phyloP scores from a whole-genome alignment of 2,329 filamentous ascomycete species.

The Diaporthe ilicicola region DNA sequence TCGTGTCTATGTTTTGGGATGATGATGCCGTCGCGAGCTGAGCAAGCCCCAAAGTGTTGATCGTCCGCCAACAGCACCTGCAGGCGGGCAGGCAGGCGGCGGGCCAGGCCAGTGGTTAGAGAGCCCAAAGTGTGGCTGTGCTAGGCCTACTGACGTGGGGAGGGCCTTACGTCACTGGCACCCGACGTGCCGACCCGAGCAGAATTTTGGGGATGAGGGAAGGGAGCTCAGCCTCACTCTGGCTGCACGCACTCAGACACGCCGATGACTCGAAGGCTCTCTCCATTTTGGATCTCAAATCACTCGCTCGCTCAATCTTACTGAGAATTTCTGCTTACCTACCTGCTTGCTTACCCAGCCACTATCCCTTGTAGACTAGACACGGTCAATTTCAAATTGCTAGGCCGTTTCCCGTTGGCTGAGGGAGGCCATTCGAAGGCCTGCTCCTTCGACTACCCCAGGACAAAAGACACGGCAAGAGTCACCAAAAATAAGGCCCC shows the following conservation, averaged over 20 bases:
- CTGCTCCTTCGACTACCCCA: not conserved
- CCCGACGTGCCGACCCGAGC: not conserved
- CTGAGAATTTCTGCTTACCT: too few species aligned
- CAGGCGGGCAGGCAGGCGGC: not conserved
- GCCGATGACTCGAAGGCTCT: slow-evolving; percentile 2
- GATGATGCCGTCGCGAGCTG: slow-evolving; percentile 9
- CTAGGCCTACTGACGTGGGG: not conserved
- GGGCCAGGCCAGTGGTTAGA: not conserved
- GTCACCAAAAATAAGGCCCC: slow-evolving; percentile 2
- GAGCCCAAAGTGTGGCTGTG: slow-evolving; percentile 16
- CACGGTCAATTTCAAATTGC: not conserved
- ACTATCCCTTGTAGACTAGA: not conserved
- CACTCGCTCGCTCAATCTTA: not conserved
- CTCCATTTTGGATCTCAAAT: not conserved
- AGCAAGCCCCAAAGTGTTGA: not conserved
- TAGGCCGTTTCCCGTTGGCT: not conserved
- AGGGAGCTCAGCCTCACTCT: slow-evolving; percentile 2
- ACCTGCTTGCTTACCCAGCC: too few species aligned
- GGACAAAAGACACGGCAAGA: slow-evolving; percentile 2
- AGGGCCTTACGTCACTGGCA: slow-evolving; percentile 6
- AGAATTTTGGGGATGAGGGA: not conserved
- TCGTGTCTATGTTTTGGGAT: not conserved
- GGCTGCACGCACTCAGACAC: not conserved
- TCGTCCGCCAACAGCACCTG: slow-evolving; percentile 7
- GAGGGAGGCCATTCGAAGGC: not conserved